Evolutionary conservation across 768 basidiomycete species (phyloP).

Genomic region (Russula lepida): DNA sequence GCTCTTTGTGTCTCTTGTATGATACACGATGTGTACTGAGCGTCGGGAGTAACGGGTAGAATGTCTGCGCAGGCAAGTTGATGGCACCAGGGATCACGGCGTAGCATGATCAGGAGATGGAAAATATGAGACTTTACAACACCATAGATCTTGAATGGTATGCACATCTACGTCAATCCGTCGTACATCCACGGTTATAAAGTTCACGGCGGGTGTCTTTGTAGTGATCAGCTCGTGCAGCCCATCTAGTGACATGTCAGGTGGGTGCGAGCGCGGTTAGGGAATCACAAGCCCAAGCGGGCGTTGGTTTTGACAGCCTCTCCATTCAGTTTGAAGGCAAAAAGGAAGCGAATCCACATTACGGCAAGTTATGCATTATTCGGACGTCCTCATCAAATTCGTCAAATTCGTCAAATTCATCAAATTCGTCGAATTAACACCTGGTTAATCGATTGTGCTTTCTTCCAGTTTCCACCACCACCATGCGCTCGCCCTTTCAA

Average conservation of each 20-base stretch:
- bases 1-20: background rate
- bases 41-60: slow-evolving; percentile 31
- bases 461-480: background rate
- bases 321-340: background rate
- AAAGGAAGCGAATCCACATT: background rate
- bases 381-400: background rate
- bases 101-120: slow-evolving; percentile 1
- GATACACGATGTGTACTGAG: slow-evolving; percentile 10
- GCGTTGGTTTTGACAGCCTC: slow-evolving; percentile 3
- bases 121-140: background rate
- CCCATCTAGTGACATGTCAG: slow-evolving; percentile 21
- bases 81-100: slow-evolving; percentile 30
- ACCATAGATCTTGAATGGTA: background rate
- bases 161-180: slow-evolving; percentile 33
- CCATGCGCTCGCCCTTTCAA: background rate
- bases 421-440: no score
- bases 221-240: slow-evolving; percentile 24
- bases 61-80: slow-evolving; percentile 39
- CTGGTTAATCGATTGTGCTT: background rate
- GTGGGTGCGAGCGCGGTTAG: slow-evolving; percentile 20
- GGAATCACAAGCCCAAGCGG: slow-evolving; percentile 21
- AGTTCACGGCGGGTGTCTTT: slow-evolving; percentile 22
- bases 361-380: background rate
- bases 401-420: background rate
- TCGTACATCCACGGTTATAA: slow-evolving; percentile 32